phyloP scores from a whole-genome alignment of 495 filamentous ascomycete genomes.

The Aspergillus affinis region DNA sequence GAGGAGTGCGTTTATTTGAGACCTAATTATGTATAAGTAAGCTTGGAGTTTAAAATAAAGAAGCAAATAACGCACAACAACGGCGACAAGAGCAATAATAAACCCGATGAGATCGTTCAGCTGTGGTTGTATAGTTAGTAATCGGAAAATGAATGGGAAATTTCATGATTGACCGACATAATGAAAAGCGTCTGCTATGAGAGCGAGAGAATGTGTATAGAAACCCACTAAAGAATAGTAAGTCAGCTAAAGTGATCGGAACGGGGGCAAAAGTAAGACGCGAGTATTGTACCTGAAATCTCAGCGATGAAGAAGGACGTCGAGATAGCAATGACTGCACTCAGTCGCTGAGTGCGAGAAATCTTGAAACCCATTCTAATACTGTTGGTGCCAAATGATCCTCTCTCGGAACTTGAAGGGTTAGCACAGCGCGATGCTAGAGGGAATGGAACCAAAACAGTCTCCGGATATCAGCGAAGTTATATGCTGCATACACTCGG shows the following conservation, averaged over 20 bases:
- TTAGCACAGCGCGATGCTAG: too few species aligned
- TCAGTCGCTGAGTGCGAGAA: slow-evolving; percentile 26
- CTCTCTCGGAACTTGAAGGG: too few species aligned
- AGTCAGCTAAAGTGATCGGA: neutral
- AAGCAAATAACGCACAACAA: slow-evolving; percentile 53
- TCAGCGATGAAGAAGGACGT: slow-evolving; percentile 43
- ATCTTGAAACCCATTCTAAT: slow-evolving; percentile 8
- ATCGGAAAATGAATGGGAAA: neutral
- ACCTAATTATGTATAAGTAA: slow-evolving; percentile 17
- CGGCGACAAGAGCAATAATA: slow-evolving; percentile 79
- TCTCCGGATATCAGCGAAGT: too few species aligned
- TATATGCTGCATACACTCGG: too few species aligned
- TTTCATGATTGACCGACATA: slow-evolving; percentile 57
- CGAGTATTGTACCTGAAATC: slow-evolving; percentile 29
- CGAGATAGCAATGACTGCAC: slow-evolving; percentile 38
- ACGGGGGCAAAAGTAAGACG: neutral
- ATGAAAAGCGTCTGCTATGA: slow-evolving; percentile 92
- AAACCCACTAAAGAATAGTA: slow-evolving; percentile 57
- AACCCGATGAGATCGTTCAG: slow-evolving; percentile 90
- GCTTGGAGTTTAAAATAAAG: neutral
- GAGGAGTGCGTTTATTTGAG: slow-evolving; percentile 28
- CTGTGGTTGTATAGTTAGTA: slow-evolving; percentile 35
- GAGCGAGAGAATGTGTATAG: slow-evolving; percentile 76
- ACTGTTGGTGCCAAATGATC: too few species aligned
- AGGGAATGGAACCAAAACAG: too few species aligned